Base-by-base conservation (phyloP, 2,329 filamentous ascomycete species). In the Aspergillaceae sp. region DNA sequence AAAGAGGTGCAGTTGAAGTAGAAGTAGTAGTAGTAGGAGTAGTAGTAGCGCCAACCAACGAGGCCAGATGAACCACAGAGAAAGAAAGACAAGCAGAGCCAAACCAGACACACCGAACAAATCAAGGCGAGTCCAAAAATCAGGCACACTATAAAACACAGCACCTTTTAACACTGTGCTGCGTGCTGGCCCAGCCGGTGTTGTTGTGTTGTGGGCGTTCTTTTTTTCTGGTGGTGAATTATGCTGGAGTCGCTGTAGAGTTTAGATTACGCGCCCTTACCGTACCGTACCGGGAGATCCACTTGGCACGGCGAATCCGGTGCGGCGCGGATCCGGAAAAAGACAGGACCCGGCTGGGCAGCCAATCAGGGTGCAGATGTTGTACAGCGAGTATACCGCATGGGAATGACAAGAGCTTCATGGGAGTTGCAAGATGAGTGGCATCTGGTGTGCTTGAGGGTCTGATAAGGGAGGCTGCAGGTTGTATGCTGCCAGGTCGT, bases 1-100 rank as follows among this genome's bases (percentile, higher is more conserved):
- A 50, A 44, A 45, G 44, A 49, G 46, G 34, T 42, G 50, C 45
- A 41, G 28, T 19, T 19, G 19, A 19, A 19, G 40, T 42, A 42
- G 45, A 51, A 43, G 49, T 47, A 48, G 46, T 45, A 34, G 50
- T 48, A 50, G 45, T 50, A 50, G 45, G 48, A 47, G 47, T 36
- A 38, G 47, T 42, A 27, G 47, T 46, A 37, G 47, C 19, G 19
- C 19, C 19, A 45, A 32, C 30, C 30, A 32, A 9, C 8, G 30
- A 32, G 30, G 8, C 30, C 19, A 19, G 8, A 9, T 32, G 30
- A 9, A 5, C 5, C 8, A 32, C 30, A 6, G 30, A 9, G 30
- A 53, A 35, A 28, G 28, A 6, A 41, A 7, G 1, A 32, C 30
- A 32, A 32, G 6, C 5, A 9, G 8, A 9, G 30, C 5, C 30